These are phyloP conservation scores for Aspergillus versicolor DNA, from an alignment of 2,329 filamentous ascomycete species.

Conservation along the genomic window DNA sequence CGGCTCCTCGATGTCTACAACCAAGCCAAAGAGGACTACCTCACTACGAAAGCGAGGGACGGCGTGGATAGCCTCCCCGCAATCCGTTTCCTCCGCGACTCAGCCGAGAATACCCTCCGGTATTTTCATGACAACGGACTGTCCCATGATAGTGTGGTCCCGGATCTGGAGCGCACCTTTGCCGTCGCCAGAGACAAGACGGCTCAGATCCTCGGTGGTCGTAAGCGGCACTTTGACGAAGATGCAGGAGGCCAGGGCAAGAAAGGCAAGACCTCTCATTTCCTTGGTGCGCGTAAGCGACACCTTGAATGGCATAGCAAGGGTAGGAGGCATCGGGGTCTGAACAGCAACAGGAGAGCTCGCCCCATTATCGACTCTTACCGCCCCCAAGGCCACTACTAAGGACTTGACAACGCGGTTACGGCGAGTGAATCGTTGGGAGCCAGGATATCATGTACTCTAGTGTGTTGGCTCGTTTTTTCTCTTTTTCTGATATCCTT, in stretches of 20 bases:
- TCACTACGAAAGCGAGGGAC: conserved; percentile 24
- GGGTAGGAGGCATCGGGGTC: background rate
- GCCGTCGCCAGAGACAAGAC: conserved; percentile 36
- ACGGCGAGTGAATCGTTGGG: background rate
- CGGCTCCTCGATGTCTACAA: conserved; percentile 34
- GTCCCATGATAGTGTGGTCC: conserved; percentile 27
- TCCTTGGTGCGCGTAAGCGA: no score
- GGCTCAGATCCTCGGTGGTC: conserved; percentile 36
- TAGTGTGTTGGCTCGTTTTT: background rate
- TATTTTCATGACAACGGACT: conserved; percentile 30
- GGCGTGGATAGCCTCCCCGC: conserved; percentile 24
- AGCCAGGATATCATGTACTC: background rate
- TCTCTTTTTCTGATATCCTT: background rate
- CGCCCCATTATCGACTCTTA: conserved; percentile 26
- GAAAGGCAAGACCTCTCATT: conserved; percentile 2
- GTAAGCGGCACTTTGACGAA: conserved; percentile 40
- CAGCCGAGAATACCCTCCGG: conserved; percentile 41
- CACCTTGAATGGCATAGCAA: no score
- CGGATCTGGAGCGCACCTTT: conserved; percentile 35
- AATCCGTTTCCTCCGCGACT: conserved; percentile 45
- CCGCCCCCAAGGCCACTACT: conserved; percentile 13
- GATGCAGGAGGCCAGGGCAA: background rate
- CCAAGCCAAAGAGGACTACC: conserved; percentile 39
- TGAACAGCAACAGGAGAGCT: conserved; percentile 6
- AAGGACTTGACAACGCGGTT: background rate